These are phyloP conservation scores for Pseudisothecium myosuroides DNA, from an alignment of 225 moss, liverwort and hornwort species.

Conservation along the genomic window DNA sequence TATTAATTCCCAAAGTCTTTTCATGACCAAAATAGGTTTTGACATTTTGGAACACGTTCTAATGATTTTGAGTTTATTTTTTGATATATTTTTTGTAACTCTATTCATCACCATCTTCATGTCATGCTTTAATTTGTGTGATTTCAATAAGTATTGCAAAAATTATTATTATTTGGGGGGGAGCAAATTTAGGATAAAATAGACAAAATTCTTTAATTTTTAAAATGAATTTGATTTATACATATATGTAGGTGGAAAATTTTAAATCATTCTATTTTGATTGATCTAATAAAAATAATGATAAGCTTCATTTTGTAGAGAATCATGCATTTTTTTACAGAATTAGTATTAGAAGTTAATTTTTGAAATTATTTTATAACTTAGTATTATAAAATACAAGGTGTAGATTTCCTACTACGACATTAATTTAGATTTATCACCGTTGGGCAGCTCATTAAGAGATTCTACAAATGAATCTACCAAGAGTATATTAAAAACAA, in stretches of 20 bases:
- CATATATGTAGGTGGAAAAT: neutral
- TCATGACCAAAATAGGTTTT: neutral
- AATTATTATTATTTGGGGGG: neutral
- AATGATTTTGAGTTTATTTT: neutral
- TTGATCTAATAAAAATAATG: neutral
- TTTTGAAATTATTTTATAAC: neutral
- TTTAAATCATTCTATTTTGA: neutral
- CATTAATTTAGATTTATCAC: neutral
- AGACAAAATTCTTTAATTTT: neutral
- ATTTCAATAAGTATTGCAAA: neutral
- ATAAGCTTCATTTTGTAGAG: neutral
- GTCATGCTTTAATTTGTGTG: neutral
- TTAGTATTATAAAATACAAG: neutral
- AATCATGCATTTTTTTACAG: rapidly evolving
- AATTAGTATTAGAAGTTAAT: neutral
- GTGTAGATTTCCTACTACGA: neutral
- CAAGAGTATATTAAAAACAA: neutral
- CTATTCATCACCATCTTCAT: no score
- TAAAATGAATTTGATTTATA: neutral
- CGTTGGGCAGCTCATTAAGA: neutral
- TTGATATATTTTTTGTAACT: neutral
- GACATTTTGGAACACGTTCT: rapidly evolving
- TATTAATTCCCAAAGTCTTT: neutral
- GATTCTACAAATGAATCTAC: neutral
- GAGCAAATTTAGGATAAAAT: neutral